phyloP scores from a whole-genome alignment of 129 eudicot species.

The Cynara cardunculus region DNA sequence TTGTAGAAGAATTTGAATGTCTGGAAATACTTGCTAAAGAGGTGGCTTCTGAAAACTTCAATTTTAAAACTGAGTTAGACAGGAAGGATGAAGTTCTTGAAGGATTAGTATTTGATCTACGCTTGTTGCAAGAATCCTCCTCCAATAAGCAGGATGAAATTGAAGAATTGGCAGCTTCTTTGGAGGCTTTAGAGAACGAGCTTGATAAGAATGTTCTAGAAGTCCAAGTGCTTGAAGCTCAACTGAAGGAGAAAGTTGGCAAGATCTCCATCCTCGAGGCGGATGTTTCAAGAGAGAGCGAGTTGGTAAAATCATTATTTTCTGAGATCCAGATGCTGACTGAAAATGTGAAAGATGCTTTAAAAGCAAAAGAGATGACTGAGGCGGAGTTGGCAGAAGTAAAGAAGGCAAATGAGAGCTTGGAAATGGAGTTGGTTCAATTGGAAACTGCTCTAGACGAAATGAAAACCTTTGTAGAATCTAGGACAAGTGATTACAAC shows the following conservation, averaged over 20 bases:
- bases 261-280: slow-evolving; percentile 44
- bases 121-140: slow-evolving; percentile 74
- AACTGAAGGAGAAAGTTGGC: slow-evolving; percentile 52
- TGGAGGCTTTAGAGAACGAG: slow-evolving; percentile 51
- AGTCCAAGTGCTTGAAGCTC: slow-evolving; percentile 52
- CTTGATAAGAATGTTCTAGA: slow-evolving; percentile 46
- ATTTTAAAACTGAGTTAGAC: slow-evolving; percentile 54
- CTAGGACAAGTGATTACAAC: slow-evolving; percentile 41
- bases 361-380: slow-evolving; percentile 41
- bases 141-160: slow-evolving; percentile 63
- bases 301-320: slow-evolving; percentile 38
- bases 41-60: slow-evolving; percentile 33
- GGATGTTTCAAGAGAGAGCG: slow-evolving; percentile 43
- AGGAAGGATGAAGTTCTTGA: slow-evolving; percentile 75
- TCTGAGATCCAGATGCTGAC: slow-evolving; percentile 43
- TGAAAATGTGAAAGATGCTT: slow-evolving; percentile 37
- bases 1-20: slow-evolving; percentile 38
- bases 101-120: slow-evolving; percentile 71
- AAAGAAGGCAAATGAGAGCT: slow-evolving; percentile 41
- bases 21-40: slow-evolving; percentile 48
- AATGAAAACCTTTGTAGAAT: slow-evolving; percentile 44
- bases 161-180: slow-evolving; percentile 47
- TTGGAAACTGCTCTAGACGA: slow-evolving; percentile 47
- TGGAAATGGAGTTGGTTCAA: slow-evolving; percentile 57
- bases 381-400: slow-evolving; percentile 54